Conservation (phyloP, 306 rosid genomes). For the Carpinus fangiana region DNA sequence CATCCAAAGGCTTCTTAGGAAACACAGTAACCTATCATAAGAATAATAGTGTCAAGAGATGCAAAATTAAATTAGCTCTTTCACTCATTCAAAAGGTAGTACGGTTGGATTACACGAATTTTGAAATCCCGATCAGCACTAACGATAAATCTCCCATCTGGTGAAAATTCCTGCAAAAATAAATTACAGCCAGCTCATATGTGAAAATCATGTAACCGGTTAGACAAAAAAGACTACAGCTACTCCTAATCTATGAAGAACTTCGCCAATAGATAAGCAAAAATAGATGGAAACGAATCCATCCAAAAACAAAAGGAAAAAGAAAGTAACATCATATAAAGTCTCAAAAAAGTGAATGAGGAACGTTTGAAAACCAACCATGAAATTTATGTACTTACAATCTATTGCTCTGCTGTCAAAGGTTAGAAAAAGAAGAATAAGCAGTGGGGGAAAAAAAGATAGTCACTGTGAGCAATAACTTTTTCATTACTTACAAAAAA, state of each 20-base stretch:
- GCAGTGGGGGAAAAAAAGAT: too few species aligned
- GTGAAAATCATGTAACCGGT: constrained; percentile 14
- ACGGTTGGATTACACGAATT: constrained; percentile 65
- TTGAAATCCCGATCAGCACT: constrained; percentile 95
- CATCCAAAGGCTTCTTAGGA: constrained; percentile 67
- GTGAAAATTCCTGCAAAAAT: constrained; percentile 73
- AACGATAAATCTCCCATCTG: constrained; percentile 62
- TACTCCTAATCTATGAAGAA: constrained; percentile 7
- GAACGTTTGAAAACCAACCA: not conserved
- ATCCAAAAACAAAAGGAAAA: not conserved
- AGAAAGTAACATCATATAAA: not conserved
- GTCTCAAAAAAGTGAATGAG: not conserved
- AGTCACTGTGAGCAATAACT: not conserved
- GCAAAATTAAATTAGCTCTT: not conserved
- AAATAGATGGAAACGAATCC: not conserved
- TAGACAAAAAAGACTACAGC: not conserved
- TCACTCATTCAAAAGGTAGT: not conserved
- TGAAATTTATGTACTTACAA: not conserved
- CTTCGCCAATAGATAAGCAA: not conserved
- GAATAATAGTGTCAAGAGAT: constrained; percentile 11
- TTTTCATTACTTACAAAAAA: not conserved
- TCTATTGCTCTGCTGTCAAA: not conserved
- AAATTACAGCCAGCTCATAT: not conserved
- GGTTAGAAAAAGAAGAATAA: not conserved
- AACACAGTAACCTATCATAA: constrained; percentile 64